Conservation (phyloP, 208 protist genomes). For the Trypanosoma vivax region DNA sequence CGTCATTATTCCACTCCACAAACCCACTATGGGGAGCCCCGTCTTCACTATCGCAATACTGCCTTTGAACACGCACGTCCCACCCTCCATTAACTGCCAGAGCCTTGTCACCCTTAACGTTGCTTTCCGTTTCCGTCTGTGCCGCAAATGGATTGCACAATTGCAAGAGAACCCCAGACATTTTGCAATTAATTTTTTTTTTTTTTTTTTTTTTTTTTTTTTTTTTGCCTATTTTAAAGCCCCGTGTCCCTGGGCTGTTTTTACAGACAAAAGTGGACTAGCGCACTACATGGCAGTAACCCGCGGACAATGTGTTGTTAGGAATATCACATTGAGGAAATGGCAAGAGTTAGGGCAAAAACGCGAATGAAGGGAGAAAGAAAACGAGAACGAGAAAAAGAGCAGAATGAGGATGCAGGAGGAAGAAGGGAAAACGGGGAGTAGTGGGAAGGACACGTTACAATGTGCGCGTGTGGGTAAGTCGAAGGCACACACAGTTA, state of each 20-base stretch:
- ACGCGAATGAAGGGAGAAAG: not conserved
- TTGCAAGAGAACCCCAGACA: not conserved
- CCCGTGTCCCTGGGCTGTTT: no score
- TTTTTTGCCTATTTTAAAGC: no score
- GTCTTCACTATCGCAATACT: not conserved
- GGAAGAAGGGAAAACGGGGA: not conserved
- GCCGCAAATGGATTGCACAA: constrained; percentile 6
- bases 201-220: not conserved
- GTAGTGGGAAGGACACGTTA: not conserved
- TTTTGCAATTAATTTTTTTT: not conserved
- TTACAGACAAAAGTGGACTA: no score
- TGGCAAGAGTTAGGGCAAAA: not conserved
- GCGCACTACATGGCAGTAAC: no score
- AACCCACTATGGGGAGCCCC: not conserved
- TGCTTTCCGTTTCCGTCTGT: not conserved
- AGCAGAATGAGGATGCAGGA: not conserved
- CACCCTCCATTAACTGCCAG: not conserved
- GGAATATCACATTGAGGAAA: not conserved
- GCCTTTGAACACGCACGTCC: not conserved
- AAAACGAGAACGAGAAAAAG: not conserved
- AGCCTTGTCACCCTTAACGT: not conserved
- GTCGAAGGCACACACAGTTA: no score
- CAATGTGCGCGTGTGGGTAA: no score
- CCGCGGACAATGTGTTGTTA: not conserved
- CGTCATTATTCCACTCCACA: not conserved